A percentile compares a stretch with the other conserved stretches of the same genome.
These are phyloP conservation scores for Lipomyces starkeyi DNA, from an alignment of 805 yeast genomes.

Conservation along the genomic window DNA sequence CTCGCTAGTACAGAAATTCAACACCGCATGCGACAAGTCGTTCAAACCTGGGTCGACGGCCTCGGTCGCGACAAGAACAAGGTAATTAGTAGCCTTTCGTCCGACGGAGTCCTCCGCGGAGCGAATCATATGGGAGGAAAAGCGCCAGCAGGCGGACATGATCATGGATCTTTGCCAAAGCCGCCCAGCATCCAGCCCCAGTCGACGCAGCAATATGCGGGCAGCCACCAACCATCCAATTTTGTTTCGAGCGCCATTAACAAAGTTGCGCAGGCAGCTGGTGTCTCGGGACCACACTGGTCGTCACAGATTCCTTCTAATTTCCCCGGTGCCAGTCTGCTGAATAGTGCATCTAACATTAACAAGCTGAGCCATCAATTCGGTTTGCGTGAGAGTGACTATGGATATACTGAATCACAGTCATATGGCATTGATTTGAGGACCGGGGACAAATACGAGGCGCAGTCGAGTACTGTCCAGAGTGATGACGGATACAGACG, in stretches of 20 bases:
- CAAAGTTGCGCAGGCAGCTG: slow-evolving; percentile 11
- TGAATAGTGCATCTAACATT: background rate
- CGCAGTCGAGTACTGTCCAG: background rate
- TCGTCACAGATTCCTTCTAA: background rate
- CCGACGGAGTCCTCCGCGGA: slow-evolving; percentile 36
- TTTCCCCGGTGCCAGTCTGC: background rate
- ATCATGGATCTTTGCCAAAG: slow-evolving; percentile 9
- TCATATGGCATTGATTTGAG: background rate
- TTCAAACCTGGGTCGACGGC: slow-evolving; percentile 30
- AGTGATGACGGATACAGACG: background rate
- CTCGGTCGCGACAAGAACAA: slow-evolving; percentile 23
- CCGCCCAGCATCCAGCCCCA: slow-evolving; percentile 7
- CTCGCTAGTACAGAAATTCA: slow-evolving; percentile 30
- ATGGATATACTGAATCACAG: background rate
- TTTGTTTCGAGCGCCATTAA: slow-evolving; percentile 4
- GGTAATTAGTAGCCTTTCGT: slow-evolving; percentile 25
- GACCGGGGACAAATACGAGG: background rate
- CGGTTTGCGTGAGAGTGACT: slow-evolving; percentile 9
- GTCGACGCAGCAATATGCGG: slow-evolving; percentile 4
- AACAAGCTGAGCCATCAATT: background rate
- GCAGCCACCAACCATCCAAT: background rate
- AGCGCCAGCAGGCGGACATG: slow-evolving; percentile 14
- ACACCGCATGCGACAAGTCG: slow-evolving; percentile 32
- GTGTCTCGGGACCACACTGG: slow-evolving; percentile 9
- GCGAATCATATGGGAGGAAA: slow-evolving; percentile 32